These are phyloP conservation scores for Phytophthora hibernalis DNA, from an alignment of 352 stramenopile species.

Conservation along the genomic window DNA sequence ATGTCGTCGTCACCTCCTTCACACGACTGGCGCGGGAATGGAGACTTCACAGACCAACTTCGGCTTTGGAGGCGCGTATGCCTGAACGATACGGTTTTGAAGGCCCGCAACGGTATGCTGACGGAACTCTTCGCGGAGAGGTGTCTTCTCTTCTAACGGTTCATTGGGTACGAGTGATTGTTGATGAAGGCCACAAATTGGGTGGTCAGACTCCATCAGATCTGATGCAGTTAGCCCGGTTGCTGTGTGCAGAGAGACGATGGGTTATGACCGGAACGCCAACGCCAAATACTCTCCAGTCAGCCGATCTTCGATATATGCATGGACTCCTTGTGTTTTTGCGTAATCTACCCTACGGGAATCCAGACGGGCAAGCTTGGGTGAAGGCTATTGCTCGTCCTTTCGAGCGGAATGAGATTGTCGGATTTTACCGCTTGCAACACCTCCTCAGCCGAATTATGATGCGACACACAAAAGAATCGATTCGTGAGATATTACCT, in stretches of 20 bases:
- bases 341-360: constrained; percentile 87
- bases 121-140: constrained; percentile 60
- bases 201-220: constrained; percentile 68
- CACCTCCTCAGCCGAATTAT: constrained; percentile 92
- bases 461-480: constrained; percentile 95
- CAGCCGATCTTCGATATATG: constrained; percentile 89
- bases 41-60: constrained; percentile 66
- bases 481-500: constrained; percentile 76
- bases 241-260: constrained; percentile 83
- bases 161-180: constrained; percentile 92
- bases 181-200: constrained; percentile 97
- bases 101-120: constrained; percentile 55
- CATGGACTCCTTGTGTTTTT: constrained; percentile 93
- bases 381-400: constrained; percentile 76
- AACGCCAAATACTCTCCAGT: constrained; percentile 90
- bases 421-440: constrained; percentile 78
- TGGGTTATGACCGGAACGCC: constrained; percentile 99
- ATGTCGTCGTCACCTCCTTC: constrained; percentile 84
- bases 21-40: constrained; percentile 66
- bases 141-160: constrained; percentile 68
- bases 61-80: constrained; percentile 63
- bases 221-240: constrained; percentile 84
- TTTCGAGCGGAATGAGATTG: constrained; percentile 67
- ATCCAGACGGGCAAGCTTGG: constrained; percentile 75
- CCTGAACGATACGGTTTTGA: constrained; percentile 81